A percentile compares a stretch with the other conserved stretches of the same genome.
These are phyloP conservation scores for Fusarium caatingaense DNA, from an alignment of 2,329 filamentous ascomycete genomes.

Conservation along the genomic window DNA sequence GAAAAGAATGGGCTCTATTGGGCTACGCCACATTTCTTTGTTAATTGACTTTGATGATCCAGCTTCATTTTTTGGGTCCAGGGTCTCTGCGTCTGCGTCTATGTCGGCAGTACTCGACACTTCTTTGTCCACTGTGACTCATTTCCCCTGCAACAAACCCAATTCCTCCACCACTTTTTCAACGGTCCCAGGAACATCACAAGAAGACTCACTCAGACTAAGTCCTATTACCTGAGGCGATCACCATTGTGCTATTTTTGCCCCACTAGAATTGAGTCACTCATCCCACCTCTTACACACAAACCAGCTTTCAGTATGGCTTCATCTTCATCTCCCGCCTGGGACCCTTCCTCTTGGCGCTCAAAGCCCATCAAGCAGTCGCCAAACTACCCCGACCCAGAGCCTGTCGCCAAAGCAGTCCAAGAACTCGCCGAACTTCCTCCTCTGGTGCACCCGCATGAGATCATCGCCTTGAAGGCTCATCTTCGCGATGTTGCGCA, in stretches of 20 bases:
- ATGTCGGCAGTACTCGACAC: neutral
- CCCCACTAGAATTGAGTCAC: constrained; percentile 1
- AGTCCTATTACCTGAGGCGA: neutral
- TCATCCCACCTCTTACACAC: constrained; percentile 10
- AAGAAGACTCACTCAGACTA: neutral
- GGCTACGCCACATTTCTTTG: constrained; percentile 34
- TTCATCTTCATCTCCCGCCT: constrained; percentile 53
- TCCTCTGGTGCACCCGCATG: constrained; percentile 81
- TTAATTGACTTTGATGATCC: constrained; percentile 7
- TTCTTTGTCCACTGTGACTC: constrained; percentile 37
- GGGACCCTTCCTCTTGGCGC: constrained; percentile 77
- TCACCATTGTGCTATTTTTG: constrained; percentile 1
- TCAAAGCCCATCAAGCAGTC: constrained; percentile 83
- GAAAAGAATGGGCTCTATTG: constrained; percentile 12
- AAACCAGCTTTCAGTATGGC: constrained; percentile 22
- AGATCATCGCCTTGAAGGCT: constrained; percentile 83
- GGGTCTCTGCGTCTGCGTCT: neutral
- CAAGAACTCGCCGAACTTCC: constrained; percentile 76
- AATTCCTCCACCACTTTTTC: constrained; percentile 5
- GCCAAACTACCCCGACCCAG: constrained; percentile 74
- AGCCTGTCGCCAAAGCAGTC: constrained; percentile 68
- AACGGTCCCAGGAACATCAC: neutral
- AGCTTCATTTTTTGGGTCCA: constrained; percentile 31
- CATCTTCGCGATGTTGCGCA: constrained; percentile 86
- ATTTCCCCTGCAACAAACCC: neutral